Base-by-base conservation (phyloP, 208 protist species). In the Trypanosoma scelopori region DNA sequence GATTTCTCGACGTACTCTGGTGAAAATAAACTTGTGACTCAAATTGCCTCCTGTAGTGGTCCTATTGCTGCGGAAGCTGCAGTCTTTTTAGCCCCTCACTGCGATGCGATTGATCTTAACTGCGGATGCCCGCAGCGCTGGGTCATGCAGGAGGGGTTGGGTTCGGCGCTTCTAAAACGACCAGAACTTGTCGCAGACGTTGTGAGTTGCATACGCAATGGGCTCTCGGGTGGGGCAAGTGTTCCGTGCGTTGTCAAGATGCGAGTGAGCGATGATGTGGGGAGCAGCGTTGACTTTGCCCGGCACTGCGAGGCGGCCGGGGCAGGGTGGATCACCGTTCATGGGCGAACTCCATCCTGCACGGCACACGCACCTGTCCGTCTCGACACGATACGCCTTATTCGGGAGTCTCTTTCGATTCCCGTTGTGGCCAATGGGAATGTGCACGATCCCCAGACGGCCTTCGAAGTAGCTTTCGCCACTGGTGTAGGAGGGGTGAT, bases 111-210 rank as follows among this genome's bases (percentile, higher is more conserved):
- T 43, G 91, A 97, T 69, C 46, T 97, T 50, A 97, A 98, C 79
- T 97, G 91, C 64, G 94, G 94, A 9, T 98, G 95, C 59, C 95
- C 95, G 46, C 95, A 98, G 78, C 67, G 74, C 18, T 97, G 89
- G 86, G 92, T 85, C 3, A 93, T 96, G 58, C 69, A 85, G 43
- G 89, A 92, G 23, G 82, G 86, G 16, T 55, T 94, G 20, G 91
- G 94, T 2, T 55, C 87, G 5, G 71, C 74, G 5, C 79, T 98
- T 41, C 71, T 97, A 15, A 68, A 76, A 30, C 69, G 82, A 52
- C 91, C 90, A 22, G 84, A 93, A 60, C 45, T 82, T 4, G 87
- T 97, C 18, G 71, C 73, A 25, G 89, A 96, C 58, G 90, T 94
- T 64, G 82, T 97, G 20, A 47, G 61, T 22, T 79, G 69, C 51